These are phyloP conservation scores for Podospora pseudopauciseta DNA, from an alignment of 495 filamentous ascomycete species.

Conservation along the genomic window DNA sequence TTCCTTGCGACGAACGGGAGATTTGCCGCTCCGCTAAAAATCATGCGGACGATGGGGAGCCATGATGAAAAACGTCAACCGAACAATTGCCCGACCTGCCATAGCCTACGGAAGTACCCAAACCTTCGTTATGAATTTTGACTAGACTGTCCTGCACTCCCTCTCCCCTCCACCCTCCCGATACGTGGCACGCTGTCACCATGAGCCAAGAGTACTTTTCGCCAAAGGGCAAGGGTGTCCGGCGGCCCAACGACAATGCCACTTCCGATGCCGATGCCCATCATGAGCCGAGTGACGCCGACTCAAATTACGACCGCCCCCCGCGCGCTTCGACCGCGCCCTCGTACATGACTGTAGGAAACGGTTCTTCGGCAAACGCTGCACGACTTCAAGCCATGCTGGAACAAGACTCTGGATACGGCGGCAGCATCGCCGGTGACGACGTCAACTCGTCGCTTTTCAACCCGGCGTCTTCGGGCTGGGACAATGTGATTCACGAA, in stretches of 20 bases:
- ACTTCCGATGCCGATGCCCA: constrained; percentile 21
- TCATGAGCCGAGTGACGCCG: constrained; percentile 22
- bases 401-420: constrained; percentile 89
- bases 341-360: constrained; percentile 83
- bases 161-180: constrained; percentile 1
- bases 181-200: constrained; percentile 7
- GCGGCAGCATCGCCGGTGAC: constrained; percentile 59
- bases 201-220: constrained; percentile 76
- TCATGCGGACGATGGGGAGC: constrained; percentile 21
- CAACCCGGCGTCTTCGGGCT: background rate
- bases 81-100: constrained; percentile 4
- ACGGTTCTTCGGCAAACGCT: constrained; percentile 70
- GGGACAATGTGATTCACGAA: constrained; percentile 52
- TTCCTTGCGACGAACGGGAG: constrained; percentile 19
- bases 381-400: constrained; percentile 65
- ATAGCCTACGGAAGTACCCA: background rate
- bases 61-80: constrained; percentile 8
- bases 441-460: background rate
- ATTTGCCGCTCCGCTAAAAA: constrained; percentile 25
- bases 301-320: constrained; percentile 11
- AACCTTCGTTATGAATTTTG: background rate
- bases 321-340: constrained; percentile 36
- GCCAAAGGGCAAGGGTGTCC: constrained; percentile 35
- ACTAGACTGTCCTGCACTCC: constrained; percentile 2
- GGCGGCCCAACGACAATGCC: background rate